Base-by-base conservation (phyloP, 75 land plant genomes). In the Picea glauca region DNA sequence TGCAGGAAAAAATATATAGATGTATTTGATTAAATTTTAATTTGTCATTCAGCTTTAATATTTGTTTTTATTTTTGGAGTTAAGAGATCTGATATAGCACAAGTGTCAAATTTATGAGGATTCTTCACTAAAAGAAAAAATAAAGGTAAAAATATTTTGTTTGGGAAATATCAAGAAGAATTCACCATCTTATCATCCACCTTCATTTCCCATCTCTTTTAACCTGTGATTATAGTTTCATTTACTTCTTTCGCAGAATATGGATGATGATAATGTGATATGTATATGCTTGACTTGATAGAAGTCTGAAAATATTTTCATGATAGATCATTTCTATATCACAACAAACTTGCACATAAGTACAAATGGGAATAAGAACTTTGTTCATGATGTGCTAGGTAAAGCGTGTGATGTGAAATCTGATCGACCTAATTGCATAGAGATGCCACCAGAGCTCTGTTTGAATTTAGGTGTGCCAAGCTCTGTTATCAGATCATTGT, bases 361-460 rank as follows among this genome's bases (percentile, higher is more conserved):
- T 70, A 20, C 40, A 30, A 70, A 21, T 23, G 77, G 0, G 50
- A 50, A 56, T 38, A 78, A 78, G 40, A 79, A 62, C 5, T 43
- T 38, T 43, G 9, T 13, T 43, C 43, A 23, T n/a, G 21, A 70
- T 43, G 21, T 70, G 23, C 74, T 23, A 70, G 74, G 54, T 38
- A 78, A 81, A 30, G 30, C 50, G 5, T 23, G 20, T 20, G 77
- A 31, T 72, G 21, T 26, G 60, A 73, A 79, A 46, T 14, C 76
- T 62, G 62, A 14, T 26, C 56, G 5, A 23, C 23, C 82, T 35
- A 43, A 73, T 54, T 60, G 57, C 56, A 88, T 87, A 70, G 87
- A 82, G 66, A 87, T 98, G 89, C 99, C 99, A 31, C 91, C 99
- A n/a, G 99, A 98, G 75, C 91, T 98, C 60, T 82, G 98, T 79